Base-by-base conservation (phyloP, 2,329 filamentous ascomycete genomes). In the Bipolaris victoriae region DNA sequence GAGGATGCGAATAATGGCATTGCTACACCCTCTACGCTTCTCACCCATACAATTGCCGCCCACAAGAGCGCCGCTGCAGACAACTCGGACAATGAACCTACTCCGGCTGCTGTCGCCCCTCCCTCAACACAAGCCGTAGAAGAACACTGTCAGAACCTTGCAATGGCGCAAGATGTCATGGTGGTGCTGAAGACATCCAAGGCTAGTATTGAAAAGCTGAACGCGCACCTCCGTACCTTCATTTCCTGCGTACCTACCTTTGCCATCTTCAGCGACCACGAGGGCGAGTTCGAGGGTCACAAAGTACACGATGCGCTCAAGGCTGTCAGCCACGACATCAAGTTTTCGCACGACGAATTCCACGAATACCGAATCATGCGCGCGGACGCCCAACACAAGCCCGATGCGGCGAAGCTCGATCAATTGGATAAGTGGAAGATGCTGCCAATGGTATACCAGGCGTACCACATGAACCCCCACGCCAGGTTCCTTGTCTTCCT, bases 371-470 rank as follows among this genome's bases (percentile, higher is more conserved):
- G 80, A 55, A 77, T 78, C 33, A 74, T 83, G 22, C 70, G 75
- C 47, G 64, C 73, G 10, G 81, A 83, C 7, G 73, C 79, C 49
- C 67, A 77, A 72, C 60, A 76, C 72, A 59, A 78, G 76, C 61
- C 68, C 1, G 76, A 76, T 24, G 67, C 70, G 10, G 76, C 74
- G 13, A 83, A 67, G 81, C 81, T 58, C 72, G 80, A 9, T 78
- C 79, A 53, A 78, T 79, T 86, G 36, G 83, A 86, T 61, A 85
- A 85, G 62, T 86, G 83, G 83, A 86, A 85, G 67, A 82, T 84
- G 60, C 71, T 86, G 18, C 83, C 83, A 6, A 81, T 85, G 76
- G 79, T 83, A 2, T 81, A 84, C 63, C 79, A 81, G 63, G 78
- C 82, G 0, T 76, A 80, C 40, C 67, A 69, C 20, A 61, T 77